Percentiles rank a stretch among this genome's conserved stretches.
phyloP scores from a whole-genome alignment of 106 monocot genomes.

The Phalaenopsis aphrodite region DNA sequence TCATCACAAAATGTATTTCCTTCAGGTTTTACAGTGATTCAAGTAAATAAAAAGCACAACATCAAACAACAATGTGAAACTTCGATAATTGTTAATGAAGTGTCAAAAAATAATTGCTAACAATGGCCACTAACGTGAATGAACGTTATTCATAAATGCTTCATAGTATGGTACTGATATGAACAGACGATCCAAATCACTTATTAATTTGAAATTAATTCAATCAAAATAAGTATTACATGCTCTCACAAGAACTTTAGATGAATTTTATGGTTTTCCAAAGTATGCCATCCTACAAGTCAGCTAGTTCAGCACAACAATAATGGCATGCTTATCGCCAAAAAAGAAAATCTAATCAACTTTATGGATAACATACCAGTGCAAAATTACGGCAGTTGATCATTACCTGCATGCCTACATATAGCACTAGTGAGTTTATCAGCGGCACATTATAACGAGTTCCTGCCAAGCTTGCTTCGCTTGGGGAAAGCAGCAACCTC shows the following conservation, averaged over 20 bases:
- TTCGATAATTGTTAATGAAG: no score
- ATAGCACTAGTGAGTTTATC: constrained; percentile 93
- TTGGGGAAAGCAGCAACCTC: constrained; percentile 57
- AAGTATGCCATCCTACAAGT: neutral
- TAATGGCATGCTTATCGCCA: neutral
- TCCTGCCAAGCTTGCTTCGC: constrained; percentile 55
- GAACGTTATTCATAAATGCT: no score
- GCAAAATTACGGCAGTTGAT: neutral
- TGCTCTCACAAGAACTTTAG: neutral
- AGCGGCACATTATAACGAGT: constrained; percentile 95
- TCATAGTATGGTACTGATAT: no score
- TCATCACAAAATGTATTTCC: neutral
- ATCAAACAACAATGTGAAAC: no score
- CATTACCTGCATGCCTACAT: constrained; percentile 93
- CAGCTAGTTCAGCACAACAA: neutral
- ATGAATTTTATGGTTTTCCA: neutral
- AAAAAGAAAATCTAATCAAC: neutral
- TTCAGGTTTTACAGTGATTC: neutral
- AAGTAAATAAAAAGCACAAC: neutral
- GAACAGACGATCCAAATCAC: no score
- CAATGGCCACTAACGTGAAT: neutral
- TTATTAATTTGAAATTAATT: neutral
- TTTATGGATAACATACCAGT: neutral
- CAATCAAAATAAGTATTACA: neutral
- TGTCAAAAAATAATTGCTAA: neutral